These are phyloP conservation scores for Talaromyces pinophilus DNA, from an alignment of 2,329 filamentous ascomycete species.

Conservation along the genomic window DNA sequence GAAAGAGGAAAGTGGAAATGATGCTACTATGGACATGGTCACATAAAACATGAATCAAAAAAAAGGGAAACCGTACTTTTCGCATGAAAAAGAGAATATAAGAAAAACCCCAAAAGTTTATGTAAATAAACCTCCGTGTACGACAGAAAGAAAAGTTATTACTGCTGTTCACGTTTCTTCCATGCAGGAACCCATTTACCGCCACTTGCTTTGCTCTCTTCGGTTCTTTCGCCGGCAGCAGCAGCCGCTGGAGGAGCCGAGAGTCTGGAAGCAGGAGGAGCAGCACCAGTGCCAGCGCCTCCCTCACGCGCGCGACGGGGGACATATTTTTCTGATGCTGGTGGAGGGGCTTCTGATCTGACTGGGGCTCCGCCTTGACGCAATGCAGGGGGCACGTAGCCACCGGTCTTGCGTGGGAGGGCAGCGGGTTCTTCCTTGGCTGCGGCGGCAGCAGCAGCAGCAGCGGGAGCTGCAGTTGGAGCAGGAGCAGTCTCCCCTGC, in stretches of 20 bases:
- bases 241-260: constrained; percentile 26
- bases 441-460: constrained; percentile 26
- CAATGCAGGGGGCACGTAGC: constrained; percentile 46
- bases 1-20: constrained; percentile 13
- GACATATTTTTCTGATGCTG: constrained; percentile 22
- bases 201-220: constrained; percentile 32
- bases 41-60: constrained; percentile 19
- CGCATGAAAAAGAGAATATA: background rate
- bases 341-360: constrained; percentile 31
- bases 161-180: constrained; percentile 39
- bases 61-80: constrained; percentile 12
- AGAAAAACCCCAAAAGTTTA: background rate
- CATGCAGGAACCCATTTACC: constrained; percentile 41
- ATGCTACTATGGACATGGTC: constrained; percentile 21
- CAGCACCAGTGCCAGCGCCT: constrained; percentile 27
- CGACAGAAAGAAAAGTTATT: constrained; percentile 23
- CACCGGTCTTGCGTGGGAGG: constrained; percentile 35
- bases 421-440: constrained; percentile 34
- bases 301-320: constrained; percentile 28
- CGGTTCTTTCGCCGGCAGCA: constrained; percentile 29
- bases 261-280: constrained; percentile 27
- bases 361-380: constrained; percentile 37
- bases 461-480: constrained; percentile 30
- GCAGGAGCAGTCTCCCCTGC: constrained; percentile 33
- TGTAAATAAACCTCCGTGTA: constrained; percentile 5